Evolutionary conservation across 179 eudicot species (phyloP), one percentile per base, ranked within the genome.

Genomic region (Beta lomatogona): DNA sequence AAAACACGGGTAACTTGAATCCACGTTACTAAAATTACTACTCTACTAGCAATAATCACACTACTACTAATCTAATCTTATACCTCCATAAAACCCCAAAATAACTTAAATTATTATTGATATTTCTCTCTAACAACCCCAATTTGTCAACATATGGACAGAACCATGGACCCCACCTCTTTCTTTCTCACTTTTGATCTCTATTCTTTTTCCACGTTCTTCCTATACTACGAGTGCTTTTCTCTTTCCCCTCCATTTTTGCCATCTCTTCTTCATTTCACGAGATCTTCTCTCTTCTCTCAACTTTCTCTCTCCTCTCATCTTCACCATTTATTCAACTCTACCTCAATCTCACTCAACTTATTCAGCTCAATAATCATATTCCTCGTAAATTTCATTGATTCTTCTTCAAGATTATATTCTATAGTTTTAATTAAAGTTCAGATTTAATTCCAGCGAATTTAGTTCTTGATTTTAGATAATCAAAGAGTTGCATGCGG

Each of bases 181-280:
- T 5, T 11, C n/a, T 6, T 13, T 76, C 44, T 21, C 5, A 5
- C 21, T 45, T 45, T 9, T 6, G 61, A 19, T 72, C 19, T 70
- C 76, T 72, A 36, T 22, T 25, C 41, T 28, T 77, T 52, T 52
- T 66, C 72, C 69, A 77, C 74, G 75, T 71, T 60, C 75, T 14
- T 31, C 77, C 53, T 7, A 31, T 10, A 7, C 53, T 18, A 15
- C 12, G 3, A 9, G 28, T 44, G 22, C 18, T 18, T 68, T 9
- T 14, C 25, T 67, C 71, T 28, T 45, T 25, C n/a, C 5, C 70
- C 15, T 53, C 66, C 48, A 19, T 28, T 28, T 46, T 60, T 68
- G 50, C 19, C 31, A 28, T 28, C 31, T 15, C 12, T 22, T 25
- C 72, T 0, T 18, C 55, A 2, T 0, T 12, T 13, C 80, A 25